Evolutionary conservation across 2,329 filamentous ascomycete species (phyloP).

Genomic region (Dothistroma septosporum): DNA sequence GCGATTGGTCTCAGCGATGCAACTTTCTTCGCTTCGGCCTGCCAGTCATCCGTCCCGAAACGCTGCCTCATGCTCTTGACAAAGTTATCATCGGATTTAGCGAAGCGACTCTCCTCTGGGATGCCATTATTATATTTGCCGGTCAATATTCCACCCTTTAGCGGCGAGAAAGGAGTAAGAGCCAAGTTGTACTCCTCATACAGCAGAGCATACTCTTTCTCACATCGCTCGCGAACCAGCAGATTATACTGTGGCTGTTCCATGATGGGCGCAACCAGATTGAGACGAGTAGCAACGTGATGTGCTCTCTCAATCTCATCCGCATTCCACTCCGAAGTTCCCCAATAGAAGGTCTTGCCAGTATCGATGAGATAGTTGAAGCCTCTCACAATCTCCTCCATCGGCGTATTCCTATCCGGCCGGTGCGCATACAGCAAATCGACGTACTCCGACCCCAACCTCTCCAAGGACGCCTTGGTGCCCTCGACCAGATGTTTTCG

Average conservation of each 20-base stretch:
- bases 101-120: not conserved
- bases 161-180: not conserved
- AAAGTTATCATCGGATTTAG: not conserved
- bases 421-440: not conserved
- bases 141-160: not conserved
- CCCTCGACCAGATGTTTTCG: not conserved
- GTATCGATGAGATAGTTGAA: slow-evolving; percentile 3
- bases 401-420: not conserved
- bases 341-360: slow-evolving; percentile 2
- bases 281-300: not conserved
- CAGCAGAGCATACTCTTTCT: not conserved
- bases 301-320: not conserved
- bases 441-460: not conserved
- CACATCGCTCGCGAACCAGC: not conserved
- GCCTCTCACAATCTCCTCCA: not conserved
- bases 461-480: not conserved
- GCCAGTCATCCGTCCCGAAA: not conserved
- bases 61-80: not conserved
- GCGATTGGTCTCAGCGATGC: not conserved
- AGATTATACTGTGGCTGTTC: not conserved
- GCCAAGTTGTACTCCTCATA: not conserved
- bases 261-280: not conserved
- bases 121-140: not conserved
- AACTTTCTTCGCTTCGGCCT: not conserved
- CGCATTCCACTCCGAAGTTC: not conserved